Conservation (phyloP, 257 asterid species). For the Solanum stenotomum region DNA sequence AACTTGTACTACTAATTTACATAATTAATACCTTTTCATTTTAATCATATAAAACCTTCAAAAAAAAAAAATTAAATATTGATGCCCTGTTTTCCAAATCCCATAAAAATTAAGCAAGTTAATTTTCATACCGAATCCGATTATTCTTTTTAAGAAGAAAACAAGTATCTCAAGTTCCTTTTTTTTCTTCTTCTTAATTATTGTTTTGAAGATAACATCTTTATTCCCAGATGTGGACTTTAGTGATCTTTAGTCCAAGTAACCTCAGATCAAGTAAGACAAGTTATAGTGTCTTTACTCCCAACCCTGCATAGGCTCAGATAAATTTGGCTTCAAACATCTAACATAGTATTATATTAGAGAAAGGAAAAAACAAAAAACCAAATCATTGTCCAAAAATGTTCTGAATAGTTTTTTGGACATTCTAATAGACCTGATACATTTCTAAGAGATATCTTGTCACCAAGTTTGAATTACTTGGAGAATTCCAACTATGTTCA, state of each 20-base stretch:
- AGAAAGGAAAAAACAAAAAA: background rate
- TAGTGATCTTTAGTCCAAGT: background rate
- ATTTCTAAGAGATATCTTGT: background rate
- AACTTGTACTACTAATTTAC: background rate
- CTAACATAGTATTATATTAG: background rate
- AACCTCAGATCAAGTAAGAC: background rate
- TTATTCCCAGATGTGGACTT: background rate
- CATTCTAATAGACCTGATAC: background rate
- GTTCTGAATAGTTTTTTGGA: background rate
- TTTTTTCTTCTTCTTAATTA: background rate
- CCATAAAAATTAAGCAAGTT: background rate
- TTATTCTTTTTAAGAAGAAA: background rate
- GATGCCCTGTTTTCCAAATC: background rate
- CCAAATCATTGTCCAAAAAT: background rate
- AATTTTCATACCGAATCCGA: background rate
- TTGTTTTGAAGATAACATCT: background rate
- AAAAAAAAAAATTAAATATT: background rate
- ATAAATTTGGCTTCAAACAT: background rate
- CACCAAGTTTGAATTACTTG: background rate
- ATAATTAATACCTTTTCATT: background rate
- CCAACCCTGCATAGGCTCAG: background rate
- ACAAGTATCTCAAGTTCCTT: background rate
- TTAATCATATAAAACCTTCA: background rate
- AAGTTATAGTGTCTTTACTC: background rate
- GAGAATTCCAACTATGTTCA: background rate